These are phyloP conservation scores for Pyrenochaeta sp. DNA, from an alignment of 2,329 filamentous ascomycete genomes.

Conservation along the genomic window DNA sequence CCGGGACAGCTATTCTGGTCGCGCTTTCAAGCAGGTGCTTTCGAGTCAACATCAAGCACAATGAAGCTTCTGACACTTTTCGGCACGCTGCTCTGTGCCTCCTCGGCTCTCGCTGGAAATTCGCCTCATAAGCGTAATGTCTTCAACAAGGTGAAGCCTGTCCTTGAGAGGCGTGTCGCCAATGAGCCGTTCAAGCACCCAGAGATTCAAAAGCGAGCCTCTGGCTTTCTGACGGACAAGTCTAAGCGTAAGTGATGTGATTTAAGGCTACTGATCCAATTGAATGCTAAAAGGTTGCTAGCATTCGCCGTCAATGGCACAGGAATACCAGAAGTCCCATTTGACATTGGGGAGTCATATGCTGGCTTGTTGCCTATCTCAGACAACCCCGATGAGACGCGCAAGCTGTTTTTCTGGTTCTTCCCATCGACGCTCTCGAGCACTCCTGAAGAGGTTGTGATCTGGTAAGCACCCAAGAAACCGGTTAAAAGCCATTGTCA, in stretches of 20 bases:
- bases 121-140: slow-evolving; percentile 37
- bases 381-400: slow-evolving; percentile 56
- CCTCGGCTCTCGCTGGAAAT: slow-evolving; percentile 39
- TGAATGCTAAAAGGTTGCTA: slow-evolving; percentile 40
- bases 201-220: slow-evolving; percentile 45
- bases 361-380: slow-evolving; percentile 69
- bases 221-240: slow-evolving; percentile 43
- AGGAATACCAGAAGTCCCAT: slow-evolving; percentile 72
- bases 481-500: slow-evolving; percentile 2
- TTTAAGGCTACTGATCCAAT: neutral
- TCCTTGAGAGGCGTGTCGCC: slow-evolving; percentile 38
- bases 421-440: slow-evolving; percentile 65
- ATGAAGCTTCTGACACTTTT: slow-evolving; percentile 45
- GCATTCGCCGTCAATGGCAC: slow-evolving; percentile 71
- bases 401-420: slow-evolving; percentile 71
- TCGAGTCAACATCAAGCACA: slow-evolving; percentile 17
- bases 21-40: slow-evolving; percentile 12
- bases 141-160: slow-evolving; percentile 35
- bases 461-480: slow-evolving; percentile 53
- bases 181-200: slow-evolving; percentile 42
- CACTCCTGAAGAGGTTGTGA: slow-evolving; percentile 66
- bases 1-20: neutral
- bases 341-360: slow-evolving; percentile 73
- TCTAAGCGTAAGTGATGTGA: slow-evolving; percentile 35
- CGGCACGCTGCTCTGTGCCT: slow-evolving; percentile 40